A percentile compares a stretch with the other conserved stretches of the same genome.
phyloP scores from a whole-genome alignment of 2,329 filamentous ascomycete species.

The Stemphylium vesicarium region DNA sequence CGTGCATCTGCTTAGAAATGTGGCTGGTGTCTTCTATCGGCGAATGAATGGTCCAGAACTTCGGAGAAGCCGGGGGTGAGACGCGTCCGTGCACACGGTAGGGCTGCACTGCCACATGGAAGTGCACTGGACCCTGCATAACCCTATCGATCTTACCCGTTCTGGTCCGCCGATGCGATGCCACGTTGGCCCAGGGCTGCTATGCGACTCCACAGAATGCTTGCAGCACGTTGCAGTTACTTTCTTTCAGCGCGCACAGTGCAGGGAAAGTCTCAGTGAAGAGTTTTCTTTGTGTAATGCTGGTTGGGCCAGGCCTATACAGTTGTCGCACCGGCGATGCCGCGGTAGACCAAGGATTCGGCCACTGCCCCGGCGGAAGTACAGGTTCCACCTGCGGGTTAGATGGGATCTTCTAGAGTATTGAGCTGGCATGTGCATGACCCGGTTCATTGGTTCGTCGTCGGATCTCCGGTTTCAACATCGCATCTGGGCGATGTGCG shows the following conservation, averaged over 20 bases:
- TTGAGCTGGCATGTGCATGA: not conserved
- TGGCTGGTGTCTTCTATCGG: constrained; percentile 29
- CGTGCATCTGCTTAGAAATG: constrained; percentile 20
- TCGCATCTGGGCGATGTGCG: constrained; percentile 4
- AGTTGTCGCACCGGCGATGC: constrained; percentile 3
- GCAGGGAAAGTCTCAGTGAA: constrained; percentile 10
- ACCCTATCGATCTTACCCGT: constrained; percentile 11
- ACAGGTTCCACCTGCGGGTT: constrained; percentile 12
- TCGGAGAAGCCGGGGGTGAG: constrained; percentile 25
- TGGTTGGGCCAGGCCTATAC: constrained; percentile 2
- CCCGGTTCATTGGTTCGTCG: constrained; percentile 14
- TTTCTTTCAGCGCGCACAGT: constrained; percentile 11
- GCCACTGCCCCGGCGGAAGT: constrained; percentile 8
- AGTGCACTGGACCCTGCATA: constrained; percentile 20
- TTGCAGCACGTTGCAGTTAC: constrained; percentile 16
- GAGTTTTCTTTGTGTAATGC: constrained; percentile 17
- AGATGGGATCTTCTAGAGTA: not conserved
- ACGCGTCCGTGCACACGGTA: constrained; percentile 21
- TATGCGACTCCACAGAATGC: constrained; percentile 8
- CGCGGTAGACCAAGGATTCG: constrained; percentile 1
- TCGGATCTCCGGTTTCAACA: constrained; percentile 19
- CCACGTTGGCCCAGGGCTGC: constrained; percentile 16
- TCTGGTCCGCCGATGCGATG: constrained; percentile 18
- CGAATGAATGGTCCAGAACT: constrained; percentile 18
- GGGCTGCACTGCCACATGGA: constrained; percentile 29